Evolutionary conservation across 495 filamentous ascomycete species (phyloP), one percentile per base, ranked within the genome.

Genomic region (Podospora pseudopauciseta): DNA sequence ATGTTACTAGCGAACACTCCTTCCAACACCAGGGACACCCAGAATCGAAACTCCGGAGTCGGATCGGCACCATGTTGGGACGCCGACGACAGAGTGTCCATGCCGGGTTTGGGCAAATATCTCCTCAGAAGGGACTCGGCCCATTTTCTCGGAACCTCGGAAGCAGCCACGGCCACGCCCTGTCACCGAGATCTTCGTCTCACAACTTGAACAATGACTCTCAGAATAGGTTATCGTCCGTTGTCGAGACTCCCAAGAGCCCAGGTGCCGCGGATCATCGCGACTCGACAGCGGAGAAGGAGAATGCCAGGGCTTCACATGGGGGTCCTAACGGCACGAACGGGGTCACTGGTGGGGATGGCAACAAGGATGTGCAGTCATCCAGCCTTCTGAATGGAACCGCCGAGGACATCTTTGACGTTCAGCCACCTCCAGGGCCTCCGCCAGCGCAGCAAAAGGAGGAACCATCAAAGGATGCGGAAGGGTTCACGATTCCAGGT

Each of bases 11-110:
- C 13, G 87, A 90, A 64, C 83, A 85, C 68, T 91, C 89, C 7
- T 83, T 79, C 15, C 81, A 78, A 63, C 76, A 74, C 67, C 83
- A 84, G 60, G 78, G 79, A 23, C 82, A 83, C 26, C 13, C 63
- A 77, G 84, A 85, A 71, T 83, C 83, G 73, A 78, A 81, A 63
- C 66, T 82, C 79, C 80, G 92, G 15, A 88, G 88, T 72, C 86
- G 90, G 64, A 83, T 94, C 54, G 91, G 91, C 6, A 94, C 91
- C n/a, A 91, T 94, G 76, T 86, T 94, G 72, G 88, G 88, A 57
- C 81, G 90, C 15, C 81, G 90, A 69, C 82, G 85, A 44, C 85
- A 87, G 73, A 87, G 85, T 72, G 77, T 87, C 49, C 84, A 86
- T 60, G 84, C 80, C 13, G 82, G 81, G 0, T 80, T 87, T 72